phyloP scores from a whole-genome alignment of 116 monocot genomes.

The Phalaenopsis hybrid region DNA sequence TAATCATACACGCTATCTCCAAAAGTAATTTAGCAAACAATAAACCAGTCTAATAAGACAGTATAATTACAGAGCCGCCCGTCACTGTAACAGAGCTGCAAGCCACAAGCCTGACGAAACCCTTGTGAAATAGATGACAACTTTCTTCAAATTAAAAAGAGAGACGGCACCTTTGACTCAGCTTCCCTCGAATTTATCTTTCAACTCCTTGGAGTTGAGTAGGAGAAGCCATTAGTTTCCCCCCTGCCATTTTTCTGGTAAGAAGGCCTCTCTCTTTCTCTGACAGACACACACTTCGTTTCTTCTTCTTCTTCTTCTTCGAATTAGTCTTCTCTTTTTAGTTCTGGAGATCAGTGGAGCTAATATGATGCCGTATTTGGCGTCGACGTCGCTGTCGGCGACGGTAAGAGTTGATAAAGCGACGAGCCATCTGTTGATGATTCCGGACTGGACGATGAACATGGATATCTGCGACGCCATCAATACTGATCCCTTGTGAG shows the following conservation, averaged over 20 bases:
- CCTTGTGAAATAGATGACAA: neutral
- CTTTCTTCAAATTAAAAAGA: slow-evolving; percentile 6
- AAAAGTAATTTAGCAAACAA: no score
- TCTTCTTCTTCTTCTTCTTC: neutral
- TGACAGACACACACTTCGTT: neutral
- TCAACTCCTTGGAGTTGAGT: neutral
- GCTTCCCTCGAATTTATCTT: neutral
- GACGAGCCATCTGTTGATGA: no score
- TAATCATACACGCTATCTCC: no score
- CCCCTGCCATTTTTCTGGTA: neutral
- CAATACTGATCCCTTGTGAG: no score
- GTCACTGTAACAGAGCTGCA: neutral
- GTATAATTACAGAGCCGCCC: neutral
- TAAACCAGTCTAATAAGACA: no score
- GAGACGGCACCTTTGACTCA: slow-evolving; percentile 4
- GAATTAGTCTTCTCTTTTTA: neutral
- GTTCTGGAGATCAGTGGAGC: slow-evolving; percentile 2
- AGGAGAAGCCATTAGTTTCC: neutral
- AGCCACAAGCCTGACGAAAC: neutral
- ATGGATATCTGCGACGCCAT: no score
- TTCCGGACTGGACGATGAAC: no score
- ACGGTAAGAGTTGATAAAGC: slow-evolving; percentile 40
- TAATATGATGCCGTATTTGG: neutral
- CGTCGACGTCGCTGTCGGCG: slow-evolving; percentile 19
- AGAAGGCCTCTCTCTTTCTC: neutral